Evolutionary conservation across 768 basidiomycete species (phyloP).

Genomic region (Suillus subalutaceus): DNA sequence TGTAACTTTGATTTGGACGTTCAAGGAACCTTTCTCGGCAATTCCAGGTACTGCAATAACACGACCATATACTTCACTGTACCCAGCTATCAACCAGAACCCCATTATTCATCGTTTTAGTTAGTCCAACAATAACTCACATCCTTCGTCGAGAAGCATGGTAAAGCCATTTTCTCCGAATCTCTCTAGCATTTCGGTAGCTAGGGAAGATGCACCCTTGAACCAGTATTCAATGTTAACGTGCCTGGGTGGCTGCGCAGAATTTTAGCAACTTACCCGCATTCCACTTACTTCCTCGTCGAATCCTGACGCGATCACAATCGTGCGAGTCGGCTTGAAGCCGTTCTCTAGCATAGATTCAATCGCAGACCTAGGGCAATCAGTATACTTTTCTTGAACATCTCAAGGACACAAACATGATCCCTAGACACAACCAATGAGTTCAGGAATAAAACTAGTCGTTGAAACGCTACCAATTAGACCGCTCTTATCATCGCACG

Average conservation of each 20-base stretch:
- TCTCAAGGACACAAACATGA: neutral
- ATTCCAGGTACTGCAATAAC: conserved; percentile 59
- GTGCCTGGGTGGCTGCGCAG: neutral
- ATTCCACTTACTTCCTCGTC: conserved; percentile 57
- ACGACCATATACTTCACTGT: conserved; percentile 3
- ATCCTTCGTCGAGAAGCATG: conserved; percentile 85
- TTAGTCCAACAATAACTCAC: conserved; percentile 36
- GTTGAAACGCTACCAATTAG: conserved; percentile 38
- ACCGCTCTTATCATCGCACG: conserved; percentile 71
- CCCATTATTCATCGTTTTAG: neutral
- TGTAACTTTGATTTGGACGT: conserved; percentile 61
- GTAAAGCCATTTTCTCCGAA: conserved; percentile 76
- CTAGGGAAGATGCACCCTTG: conserved; percentile 55
- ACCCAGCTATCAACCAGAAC: conserved; percentile 3
- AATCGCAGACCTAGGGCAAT: conserved; percentile 39
- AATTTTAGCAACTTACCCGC: conserved; percentile 32
- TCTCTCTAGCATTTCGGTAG: conserved; percentile 46
- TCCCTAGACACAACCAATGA: neutral
- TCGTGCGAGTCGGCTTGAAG: conserved; percentile 46
- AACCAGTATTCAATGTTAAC: neutral
- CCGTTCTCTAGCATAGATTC: conserved; percentile 48
- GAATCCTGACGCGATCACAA: conserved; percentile 46
- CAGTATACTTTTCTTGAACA: neutral
- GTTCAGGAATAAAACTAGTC: neutral
- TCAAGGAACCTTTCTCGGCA: conserved; percentile 72